These are phyloP conservation scores for Leucocoprinus birnbaumii DNA, from an alignment of 768 basidiomycete species.

Conservation along the genomic window DNA sequence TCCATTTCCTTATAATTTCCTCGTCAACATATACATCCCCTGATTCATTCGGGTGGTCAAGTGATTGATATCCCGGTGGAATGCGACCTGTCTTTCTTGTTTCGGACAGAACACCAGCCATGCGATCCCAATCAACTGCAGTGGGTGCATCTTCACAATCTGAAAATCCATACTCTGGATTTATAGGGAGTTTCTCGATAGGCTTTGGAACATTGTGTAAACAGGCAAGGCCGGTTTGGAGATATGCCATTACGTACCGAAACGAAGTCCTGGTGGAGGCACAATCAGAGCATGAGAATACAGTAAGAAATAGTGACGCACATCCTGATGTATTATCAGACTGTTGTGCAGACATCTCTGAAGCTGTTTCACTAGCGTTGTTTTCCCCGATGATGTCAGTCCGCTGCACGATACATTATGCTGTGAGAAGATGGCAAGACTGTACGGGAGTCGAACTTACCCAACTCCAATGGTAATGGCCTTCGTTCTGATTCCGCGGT, in stretches of 20 bases:
- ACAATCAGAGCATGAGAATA: constrained; percentile 9
- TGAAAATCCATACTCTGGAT: constrained; percentile 61
- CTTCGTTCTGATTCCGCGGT: too few species aligned
- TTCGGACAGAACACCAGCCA: constrained; percentile 57
- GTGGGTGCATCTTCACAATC: constrained; percentile 90
- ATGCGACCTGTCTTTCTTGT: constrained; percentile 70
- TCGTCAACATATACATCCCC: constrained; percentile 59
- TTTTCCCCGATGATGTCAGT: constrained; percentile 95
- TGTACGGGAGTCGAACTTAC: too few species aligned
- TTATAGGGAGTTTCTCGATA: constrained; percentile 60
- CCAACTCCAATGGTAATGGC: too few species aligned
- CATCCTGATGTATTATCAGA: constrained; percentile 90
- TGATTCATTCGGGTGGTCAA: constrained; percentile 91
- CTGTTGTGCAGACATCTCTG: constrained; percentile 68
- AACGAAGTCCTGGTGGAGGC: constrained; percentile 71
- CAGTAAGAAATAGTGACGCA: constrained; percentile 34
- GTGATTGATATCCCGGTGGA: constrained; percentile 70
- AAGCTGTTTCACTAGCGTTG: constrained; percentile 91
- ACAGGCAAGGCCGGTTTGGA: too few species aligned
- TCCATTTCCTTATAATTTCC: constrained; percentile 45
- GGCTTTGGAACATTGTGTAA: constrained; percentile 49
- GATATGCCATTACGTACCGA: too few species aligned
- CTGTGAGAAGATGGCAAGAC: too few species aligned
- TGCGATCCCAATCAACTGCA: constrained; percentile 84
- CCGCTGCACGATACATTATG: constrained; percentile 46